These are phyloP conservation scores for Auriscalpium microsporum DNA, from an alignment of 768 basidiomycete genomes.

Conservation along the genomic window DNA sequence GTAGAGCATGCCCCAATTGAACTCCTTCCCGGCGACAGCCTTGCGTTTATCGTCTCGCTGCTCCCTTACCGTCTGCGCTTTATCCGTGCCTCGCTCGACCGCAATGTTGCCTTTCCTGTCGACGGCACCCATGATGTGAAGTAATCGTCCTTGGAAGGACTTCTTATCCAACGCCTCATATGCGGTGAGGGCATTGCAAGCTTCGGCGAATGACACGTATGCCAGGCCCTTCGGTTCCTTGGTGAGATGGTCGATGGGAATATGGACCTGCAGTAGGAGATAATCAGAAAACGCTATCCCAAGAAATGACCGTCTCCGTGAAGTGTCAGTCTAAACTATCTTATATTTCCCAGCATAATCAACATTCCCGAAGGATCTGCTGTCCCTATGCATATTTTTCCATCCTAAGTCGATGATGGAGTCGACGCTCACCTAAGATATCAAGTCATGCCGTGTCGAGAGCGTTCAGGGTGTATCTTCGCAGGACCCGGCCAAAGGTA, in stretches of 20 bases:
- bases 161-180: conserved; percentile 72
- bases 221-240: conserved; percentile 53
- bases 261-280: conserved; percentile 36
- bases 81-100: conserved; percentile 33
- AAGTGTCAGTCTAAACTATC: conserved; percentile 13
- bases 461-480: neutral
- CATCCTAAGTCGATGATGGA: conserved; percentile 25
- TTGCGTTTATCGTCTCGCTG: conserved; percentile 53
- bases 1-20: conserved; percentile 91
- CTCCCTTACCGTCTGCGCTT: conserved; percentile 51
- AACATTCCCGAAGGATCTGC: conserved; percentile 54
- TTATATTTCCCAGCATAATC: conserved; percentile 27
- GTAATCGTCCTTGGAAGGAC: conserved; percentile 83
- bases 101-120: conserved; percentile 46
- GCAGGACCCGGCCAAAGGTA: conserved; percentile 1
- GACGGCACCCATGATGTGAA: conserved; percentile 85
- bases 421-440: conserved; percentile 31
- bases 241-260: conserved; percentile 41
- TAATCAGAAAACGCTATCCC: conserved; percentile 1
- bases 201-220: conserved; percentile 43
- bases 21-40: conserved; percentile 62
- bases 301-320: neutral
- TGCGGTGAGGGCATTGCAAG: conserved; percentile 52
- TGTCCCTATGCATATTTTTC: conserved; percentile 50
- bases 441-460: neutral